phyloP scores from a whole-genome alignment of 805 yeast genomes.

The Myxozyma melibiosi region DNA sequence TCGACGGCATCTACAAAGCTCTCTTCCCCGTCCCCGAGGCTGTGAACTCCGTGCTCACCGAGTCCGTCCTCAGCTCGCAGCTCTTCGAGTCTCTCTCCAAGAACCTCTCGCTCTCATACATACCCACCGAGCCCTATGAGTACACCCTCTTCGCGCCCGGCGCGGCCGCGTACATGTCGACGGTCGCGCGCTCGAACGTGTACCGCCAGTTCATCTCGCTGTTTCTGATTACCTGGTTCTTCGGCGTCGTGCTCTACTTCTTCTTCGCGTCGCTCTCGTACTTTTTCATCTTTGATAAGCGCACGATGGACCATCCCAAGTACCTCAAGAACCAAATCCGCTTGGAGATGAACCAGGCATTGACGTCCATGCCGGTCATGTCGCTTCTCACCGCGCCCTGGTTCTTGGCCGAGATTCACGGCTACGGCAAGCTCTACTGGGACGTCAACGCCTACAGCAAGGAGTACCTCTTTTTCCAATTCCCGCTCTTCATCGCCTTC shows the following conservation, averaged over 20 bases:
- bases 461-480: slow-evolving; percentile 66
- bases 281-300: slow-evolving; percentile 77
- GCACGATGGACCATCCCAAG: slow-evolving; percentile 92
- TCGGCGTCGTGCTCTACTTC: slow-evolving; percentile 85
- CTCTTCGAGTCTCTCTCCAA: slow-evolving; percentile 51
- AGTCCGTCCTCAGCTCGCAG: slow-evolving; percentile 58
- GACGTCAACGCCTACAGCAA: slow-evolving; percentile 67
- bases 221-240: slow-evolving; percentile 68
- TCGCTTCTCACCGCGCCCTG: slow-evolving; percentile 85
- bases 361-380: slow-evolving; percentile 86
- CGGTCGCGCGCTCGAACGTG: slow-evolving; percentile 69
- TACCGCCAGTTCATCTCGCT: slow-evolving; percentile 72
- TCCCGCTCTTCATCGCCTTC: slow-evolving; percentile 81
- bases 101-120: slow-evolving; percentile 27
- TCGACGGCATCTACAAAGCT: slow-evolving; percentile 75
- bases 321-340: slow-evolving; percentile 91
- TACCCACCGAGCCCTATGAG: slow-evolving; percentile 28
- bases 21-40: slow-evolving; percentile 53
- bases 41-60: slow-evolving; percentile 17
- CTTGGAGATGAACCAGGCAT: slow-evolving; percentile 77
- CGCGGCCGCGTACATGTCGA: slow-evolving; percentile 46
- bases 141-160: slow-evolving; percentile 25
- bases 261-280: slow-evolving; percentile 77
- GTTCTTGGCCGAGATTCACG: slow-evolving; percentile 80
- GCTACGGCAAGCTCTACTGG: slow-evolving; percentile 78